These are phyloP conservation scores for Tilletia indica DNA, from an alignment of 1,284 basidiomycete genomes.

Conservation along the genomic window DNA sequence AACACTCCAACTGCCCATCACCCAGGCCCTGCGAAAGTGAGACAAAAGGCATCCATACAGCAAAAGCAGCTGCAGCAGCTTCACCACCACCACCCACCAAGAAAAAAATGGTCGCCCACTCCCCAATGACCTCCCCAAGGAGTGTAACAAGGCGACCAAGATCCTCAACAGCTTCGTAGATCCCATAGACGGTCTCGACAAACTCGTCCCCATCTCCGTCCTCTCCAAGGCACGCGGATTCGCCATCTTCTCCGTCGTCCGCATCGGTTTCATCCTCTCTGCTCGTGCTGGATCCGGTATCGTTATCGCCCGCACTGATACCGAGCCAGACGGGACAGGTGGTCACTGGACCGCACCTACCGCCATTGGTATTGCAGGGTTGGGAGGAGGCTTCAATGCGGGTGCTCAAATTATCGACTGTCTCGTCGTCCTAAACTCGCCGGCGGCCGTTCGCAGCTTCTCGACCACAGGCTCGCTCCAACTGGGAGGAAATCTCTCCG, in stretches of 20 bases:
- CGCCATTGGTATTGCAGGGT: constrained; percentile 82
- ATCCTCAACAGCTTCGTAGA: constrained; percentile 52
- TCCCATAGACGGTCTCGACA: constrained; percentile 47
- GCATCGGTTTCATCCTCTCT: constrained; percentile 63
- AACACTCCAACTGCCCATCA: too few species aligned
- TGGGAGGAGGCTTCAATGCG: constrained; percentile 75
- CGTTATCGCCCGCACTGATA: constrained; percentile 70
- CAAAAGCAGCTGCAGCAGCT: neutral
- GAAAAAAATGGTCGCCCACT: constrained; percentile 51
- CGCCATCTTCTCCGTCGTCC: constrained; percentile 63
- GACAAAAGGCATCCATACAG: neutral
- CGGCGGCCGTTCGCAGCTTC: constrained; percentile 71
- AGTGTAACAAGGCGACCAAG: constrained; percentile 62
- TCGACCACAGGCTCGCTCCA: constrained; percentile 92
- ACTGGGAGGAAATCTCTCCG: constrained; percentile 63
- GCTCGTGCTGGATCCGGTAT: constrained; percentile 79
- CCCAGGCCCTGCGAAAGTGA: too few species aligned
- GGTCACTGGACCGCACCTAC: constrained; percentile 84
- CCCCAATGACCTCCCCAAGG: constrained; percentile 59
- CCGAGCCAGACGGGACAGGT: constrained; percentile 71
- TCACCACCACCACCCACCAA: neutral
- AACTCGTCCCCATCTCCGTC: constrained; percentile 57
- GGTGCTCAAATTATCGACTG: constrained; percentile 93
- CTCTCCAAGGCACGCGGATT: constrained; percentile 74
- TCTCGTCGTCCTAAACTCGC: constrained; percentile 84